A percentile compares a stretch with the other conserved stretches of the same genome.
Conservation (phyloP, 1,139 yeast genomes). For the Meyerozyma carpophila region DNA sequence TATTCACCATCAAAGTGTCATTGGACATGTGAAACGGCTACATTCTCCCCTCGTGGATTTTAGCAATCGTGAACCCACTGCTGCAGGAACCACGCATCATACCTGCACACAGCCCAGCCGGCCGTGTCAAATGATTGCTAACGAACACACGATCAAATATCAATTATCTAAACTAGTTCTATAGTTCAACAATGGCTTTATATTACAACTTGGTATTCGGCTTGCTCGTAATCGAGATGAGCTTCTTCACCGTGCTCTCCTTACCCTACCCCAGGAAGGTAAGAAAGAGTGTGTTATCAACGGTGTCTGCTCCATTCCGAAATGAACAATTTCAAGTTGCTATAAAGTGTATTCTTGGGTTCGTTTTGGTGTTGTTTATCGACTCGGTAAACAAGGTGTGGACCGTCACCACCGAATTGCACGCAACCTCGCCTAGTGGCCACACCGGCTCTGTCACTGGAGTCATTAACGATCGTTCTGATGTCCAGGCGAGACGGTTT, state of each 20-base stretch:
- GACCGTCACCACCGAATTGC: constrained; percentile 62
- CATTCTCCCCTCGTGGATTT: neutral
- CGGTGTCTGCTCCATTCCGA: constrained; percentile 65
- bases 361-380: constrained; percentile 75
- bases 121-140: neutral
- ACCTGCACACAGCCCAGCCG: neutral
- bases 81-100: neutral
- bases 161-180: neutral
- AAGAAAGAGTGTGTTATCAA: constrained; percentile 62
- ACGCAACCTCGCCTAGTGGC: constrained; percentile 17
- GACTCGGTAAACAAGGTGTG: constrained; percentile 86
- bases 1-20: constrained; percentile 47
- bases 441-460: constrained; percentile 14
- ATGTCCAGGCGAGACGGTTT: constrained; percentile 83
- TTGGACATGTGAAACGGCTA: constrained; percentile 16
- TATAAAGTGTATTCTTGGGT: constrained; percentile 76
- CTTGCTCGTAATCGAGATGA: constrained; percentile 72
- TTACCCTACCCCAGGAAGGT: constrained; percentile 77
- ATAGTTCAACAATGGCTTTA: constrained; percentile 48
- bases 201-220: constrained; percentile 73
- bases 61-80: neutral
- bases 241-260: constrained; percentile 73
- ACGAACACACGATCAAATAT: neutral
- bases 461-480: constrained; percentile 57
- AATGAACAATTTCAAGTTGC: constrained; percentile 71